phyloP scores from a whole-genome alignment of 2,329 filamentous ascomycete species.

The Aphanoascus verrucosus region DNA sequence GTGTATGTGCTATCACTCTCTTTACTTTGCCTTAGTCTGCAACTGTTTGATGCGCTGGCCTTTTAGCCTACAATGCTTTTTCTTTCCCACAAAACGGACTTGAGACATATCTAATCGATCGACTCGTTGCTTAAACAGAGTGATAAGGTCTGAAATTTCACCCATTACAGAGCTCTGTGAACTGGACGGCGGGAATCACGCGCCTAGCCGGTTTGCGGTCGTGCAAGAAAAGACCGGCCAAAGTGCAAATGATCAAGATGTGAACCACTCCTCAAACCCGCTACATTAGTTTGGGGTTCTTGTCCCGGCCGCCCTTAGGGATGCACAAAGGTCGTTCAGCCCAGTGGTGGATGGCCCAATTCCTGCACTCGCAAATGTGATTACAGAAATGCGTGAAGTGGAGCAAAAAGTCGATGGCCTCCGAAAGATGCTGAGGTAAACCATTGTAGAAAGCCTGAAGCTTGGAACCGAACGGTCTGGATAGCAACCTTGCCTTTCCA shows the following conservation, averaged over 20 bases:
- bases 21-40: background rate
- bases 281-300: constrained; percentile 42
- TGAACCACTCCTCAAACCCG: constrained; percentile 27
- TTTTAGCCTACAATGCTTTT: background rate
- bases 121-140: background rate
- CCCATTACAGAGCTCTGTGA: background rate
- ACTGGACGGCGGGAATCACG: too few species aligned
- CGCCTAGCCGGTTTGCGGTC: background rate
- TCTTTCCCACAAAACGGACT: background rate
- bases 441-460: too few species aligned
- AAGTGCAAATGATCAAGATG: background rate
- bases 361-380: constrained; percentile 29
- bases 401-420: constrained; percentile 30
- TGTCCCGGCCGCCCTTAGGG: constrained; percentile 36
- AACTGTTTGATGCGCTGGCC: background rate
- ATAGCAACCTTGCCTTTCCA: too few species aligned
- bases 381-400: constrained; percentile 32
- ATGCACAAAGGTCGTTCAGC: constrained; percentile 35
- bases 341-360: constrained; percentile 28
- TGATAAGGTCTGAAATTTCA: too few species aligned
- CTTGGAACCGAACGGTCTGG: too few species aligned
- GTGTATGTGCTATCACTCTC: constrained; percentile 24
- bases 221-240: background rate
- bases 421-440: too few species aligned
- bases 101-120: background rate